These are phyloP conservation scores for Cryptosporidium muris DNA, from an alignment of 169 alveolate genomes.

Conservation along the genomic window DNA sequence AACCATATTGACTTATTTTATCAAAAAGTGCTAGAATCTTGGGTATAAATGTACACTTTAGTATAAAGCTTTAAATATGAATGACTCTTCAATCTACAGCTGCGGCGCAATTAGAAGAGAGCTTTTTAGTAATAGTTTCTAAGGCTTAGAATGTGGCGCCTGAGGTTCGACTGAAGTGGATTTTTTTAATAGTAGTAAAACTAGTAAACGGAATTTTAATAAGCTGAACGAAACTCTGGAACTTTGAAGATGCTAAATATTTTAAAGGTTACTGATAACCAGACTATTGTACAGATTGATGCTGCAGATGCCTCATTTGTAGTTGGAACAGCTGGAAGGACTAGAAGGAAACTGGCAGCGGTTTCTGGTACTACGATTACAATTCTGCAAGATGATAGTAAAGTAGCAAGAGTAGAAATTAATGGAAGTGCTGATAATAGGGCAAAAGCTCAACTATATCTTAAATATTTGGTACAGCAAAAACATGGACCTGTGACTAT, in stretches of 20 bases:
- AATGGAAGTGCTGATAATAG: conserved; percentile 72
- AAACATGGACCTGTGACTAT: conserved; percentile 79
- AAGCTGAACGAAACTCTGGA: neutral
- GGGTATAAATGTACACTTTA: too few relatives aligned
- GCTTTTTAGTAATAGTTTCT: too few relatives aligned
- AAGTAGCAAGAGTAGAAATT: conserved; percentile 74
- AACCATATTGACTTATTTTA: neutral
- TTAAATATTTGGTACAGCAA: conserved; percentile 76
- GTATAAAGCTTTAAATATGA: too few relatives aligned
- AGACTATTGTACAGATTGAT: conserved; percentile 69
- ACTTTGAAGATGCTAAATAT: conserved; percentile 41
- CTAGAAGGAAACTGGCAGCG: conserved; percentile 67
- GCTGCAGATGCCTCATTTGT: conserved; percentile 69
- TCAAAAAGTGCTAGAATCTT: too few relatives aligned
- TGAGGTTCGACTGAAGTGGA: too few relatives aligned
- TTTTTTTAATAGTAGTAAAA: too few relatives aligned
- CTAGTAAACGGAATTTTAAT: neutral
- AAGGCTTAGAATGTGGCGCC: too few relatives aligned
- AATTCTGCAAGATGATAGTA: conserved; percentile 66
- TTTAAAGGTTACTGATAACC: conserved; percentile 60
- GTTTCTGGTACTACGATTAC: conserved; percentile 68
- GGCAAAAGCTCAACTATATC: conserved; percentile 75
- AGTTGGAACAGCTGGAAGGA: conserved; percentile 69
- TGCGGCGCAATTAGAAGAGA: too few relatives aligned
- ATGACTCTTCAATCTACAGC: too few relatives aligned